phyloP scores from a whole-genome alignment of 352 stramenopile genomes.

The Pythium volutum region DNA sequence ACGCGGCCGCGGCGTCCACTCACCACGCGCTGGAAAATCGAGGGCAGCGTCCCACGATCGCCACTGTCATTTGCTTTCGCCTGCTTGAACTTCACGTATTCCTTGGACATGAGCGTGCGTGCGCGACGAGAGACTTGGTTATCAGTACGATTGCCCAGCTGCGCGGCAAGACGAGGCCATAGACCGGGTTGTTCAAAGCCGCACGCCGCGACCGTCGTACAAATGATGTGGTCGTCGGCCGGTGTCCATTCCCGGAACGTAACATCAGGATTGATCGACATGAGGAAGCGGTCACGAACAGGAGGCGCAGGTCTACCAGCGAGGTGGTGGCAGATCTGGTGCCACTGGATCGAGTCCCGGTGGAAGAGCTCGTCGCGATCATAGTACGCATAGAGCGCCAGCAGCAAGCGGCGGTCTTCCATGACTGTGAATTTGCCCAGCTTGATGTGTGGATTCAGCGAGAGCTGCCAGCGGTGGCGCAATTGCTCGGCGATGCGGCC shows the following conservation, averaged over 20 bases:
- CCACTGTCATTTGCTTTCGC: not conserved
- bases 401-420: conserved; percentile 61
- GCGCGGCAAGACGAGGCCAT: conserved; percentile 21
- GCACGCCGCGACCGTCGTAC: conserved; percentile 22
- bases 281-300: conserved; percentile 62
- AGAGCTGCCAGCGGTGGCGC: conserved; percentile 70
- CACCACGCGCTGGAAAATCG: conserved; percentile 22
- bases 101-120: conserved; percentile 11
- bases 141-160: conserved; percentile 29
- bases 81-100: conserved; percentile 17
- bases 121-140: conserved; percentile 26
- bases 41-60: conserved; percentile 12
- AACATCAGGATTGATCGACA: conserved; percentile 65
- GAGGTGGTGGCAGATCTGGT: conserved; percentile 62
- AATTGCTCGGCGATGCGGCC: conserved; percentile 70
- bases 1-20: not conserved
- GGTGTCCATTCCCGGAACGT: conserved; percentile 57
- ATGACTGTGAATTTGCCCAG: conserved; percentile 73
- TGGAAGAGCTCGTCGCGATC: conserved; percentile 41
- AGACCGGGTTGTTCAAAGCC: conserved; percentile 22
- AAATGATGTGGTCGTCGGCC: conserved; percentile 46
- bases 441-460: conserved; percentile 55
- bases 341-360: conserved; percentile 48
- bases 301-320: conserved; percentile 46
- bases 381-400: conserved; percentile 56